Evolutionary conservation across 2,329 filamentous ascomycete species (phyloP).

Genomic region (Metarhizium brunneum): DNA sequence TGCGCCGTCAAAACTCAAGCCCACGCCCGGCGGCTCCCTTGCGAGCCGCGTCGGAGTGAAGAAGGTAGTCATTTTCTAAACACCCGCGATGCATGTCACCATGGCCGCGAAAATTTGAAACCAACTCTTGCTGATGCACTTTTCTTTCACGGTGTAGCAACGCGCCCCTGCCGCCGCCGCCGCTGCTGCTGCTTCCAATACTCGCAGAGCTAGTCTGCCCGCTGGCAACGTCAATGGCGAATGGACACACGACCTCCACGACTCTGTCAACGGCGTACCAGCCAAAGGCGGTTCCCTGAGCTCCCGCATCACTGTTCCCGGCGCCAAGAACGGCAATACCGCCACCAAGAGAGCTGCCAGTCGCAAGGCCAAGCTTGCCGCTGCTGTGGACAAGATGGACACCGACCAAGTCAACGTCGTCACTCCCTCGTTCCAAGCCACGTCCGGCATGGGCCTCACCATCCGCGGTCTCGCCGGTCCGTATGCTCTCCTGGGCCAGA

Average conservation of each 20-base stretch:
- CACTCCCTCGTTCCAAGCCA: conserved; percentile 7
- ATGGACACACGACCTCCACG: conserved; percentile 65
- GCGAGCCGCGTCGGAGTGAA: conserved; percentile 64
- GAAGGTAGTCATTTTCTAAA: conserved; percentile 41
- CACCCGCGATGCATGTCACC: too few species aligned
- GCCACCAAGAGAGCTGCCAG: conserved; percentile 14
- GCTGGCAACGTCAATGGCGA: conserved; percentile 53
- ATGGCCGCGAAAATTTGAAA: background rate
- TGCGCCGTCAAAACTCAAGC: conserved; percentile 40
- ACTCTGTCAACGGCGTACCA: conserved; percentile 25
- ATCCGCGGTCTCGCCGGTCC: conserved; percentile 68
- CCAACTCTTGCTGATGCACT: background rate
- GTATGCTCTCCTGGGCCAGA: conserved; percentile 65
- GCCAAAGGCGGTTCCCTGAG: conserved; percentile 30
- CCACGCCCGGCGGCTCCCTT: conserved; percentile 44
- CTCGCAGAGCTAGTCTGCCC: conserved; percentile 24
- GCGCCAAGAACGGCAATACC: conserved; percentile 12
- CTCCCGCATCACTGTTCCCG: conserved; percentile 34
- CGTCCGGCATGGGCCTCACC: conserved; percentile 41
- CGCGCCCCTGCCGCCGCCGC: conserved; percentile 6
- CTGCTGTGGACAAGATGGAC: conserved; percentile 34
- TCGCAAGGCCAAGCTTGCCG: conserved; percentile 30
- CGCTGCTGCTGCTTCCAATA: background rate
- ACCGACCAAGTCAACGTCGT: conserved; percentile 28
- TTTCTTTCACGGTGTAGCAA: conserved; percentile 11